These are phyloP conservation scores for Tolypocladium ovalisporum DNA, from an alignment of 2,329 filamentous ascomycete species.

Conservation along the genomic window DNA sequence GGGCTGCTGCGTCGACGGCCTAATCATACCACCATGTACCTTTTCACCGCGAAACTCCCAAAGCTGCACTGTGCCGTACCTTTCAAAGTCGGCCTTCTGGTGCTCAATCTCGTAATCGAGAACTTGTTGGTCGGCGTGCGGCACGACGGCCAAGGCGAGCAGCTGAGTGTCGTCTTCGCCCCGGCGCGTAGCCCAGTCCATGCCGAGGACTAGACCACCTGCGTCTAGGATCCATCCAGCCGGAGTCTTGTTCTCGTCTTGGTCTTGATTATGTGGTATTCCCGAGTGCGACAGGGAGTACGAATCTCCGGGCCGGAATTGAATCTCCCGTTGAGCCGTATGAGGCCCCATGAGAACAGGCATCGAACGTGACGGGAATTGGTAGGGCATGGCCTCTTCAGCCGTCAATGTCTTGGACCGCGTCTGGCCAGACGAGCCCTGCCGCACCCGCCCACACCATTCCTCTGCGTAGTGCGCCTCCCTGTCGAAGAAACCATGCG, in stretches of 20 bases:
- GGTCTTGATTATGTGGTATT: slow-evolving; percentile 16
- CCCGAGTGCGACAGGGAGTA: slow-evolving; percentile 16
- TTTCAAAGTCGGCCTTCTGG: slow-evolving; percentile 24
- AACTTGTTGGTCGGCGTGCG: slow-evolving; percentile 37
- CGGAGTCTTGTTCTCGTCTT: slow-evolving; percentile 10
- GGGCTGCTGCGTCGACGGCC: slow-evolving; percentile 23
- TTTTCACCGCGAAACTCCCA: slow-evolving; percentile 33
- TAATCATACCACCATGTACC: slow-evolving; percentile 16
- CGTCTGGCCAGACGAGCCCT: slow-evolving; percentile 5
- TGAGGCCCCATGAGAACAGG: slow-evolving; percentile 22
- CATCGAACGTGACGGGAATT: slow-evolving; percentile 14
- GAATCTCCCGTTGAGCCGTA: slow-evolving; percentile 17
- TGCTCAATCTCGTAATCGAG: slow-evolving; percentile 27
- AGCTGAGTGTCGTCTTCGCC: slow-evolving; percentile 28
- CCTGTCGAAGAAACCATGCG: slow-evolving; percentile 20
- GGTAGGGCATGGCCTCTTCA: slow-evolving; percentile 18
- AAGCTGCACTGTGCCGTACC: slow-evolving; percentile 39
- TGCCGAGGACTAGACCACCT: slow-evolving; percentile 39
- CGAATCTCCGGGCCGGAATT: slow-evolving; percentile 15
- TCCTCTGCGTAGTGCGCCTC: slow-evolving; percentile 21
- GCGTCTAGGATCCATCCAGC: slow-evolving; percentile 44
- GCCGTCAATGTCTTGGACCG: slow-evolving; percentile 8
- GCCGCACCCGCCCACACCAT: slow-evolving; percentile 14
- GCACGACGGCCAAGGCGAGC: slow-evolving; percentile 40
- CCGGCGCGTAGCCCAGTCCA: slow-evolving; percentile 39